Evolutionary conservation across 139 green algal species (phyloP).

Genomic region (Raphidocelis subcapitata): DNA sequence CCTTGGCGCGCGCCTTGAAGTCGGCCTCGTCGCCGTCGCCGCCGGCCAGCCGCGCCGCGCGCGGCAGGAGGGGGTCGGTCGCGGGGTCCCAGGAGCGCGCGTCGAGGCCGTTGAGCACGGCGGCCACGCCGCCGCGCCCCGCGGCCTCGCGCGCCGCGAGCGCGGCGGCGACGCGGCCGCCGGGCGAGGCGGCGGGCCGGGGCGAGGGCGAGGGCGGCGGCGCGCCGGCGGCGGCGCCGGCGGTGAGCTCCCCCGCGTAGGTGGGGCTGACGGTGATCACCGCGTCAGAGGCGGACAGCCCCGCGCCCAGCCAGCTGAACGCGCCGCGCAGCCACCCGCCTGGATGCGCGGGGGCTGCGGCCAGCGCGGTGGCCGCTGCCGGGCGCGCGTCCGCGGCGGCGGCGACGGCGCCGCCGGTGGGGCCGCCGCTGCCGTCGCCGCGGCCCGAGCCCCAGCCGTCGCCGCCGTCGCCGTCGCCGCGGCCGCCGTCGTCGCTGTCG

Average conservation of each 20-base stretch:
- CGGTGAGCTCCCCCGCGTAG: conserved; percentile 69
- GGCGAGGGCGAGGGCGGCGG: no score
- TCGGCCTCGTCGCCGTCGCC: conserved; percentile 1
- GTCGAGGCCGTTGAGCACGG: conserved; percentile 82
- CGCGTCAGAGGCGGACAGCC: conserved; percentile 49
- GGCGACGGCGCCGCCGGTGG: no score
- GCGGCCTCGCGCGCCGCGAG: no score
- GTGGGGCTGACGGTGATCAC: conserved; percentile 77
- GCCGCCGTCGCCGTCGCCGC: neutral
- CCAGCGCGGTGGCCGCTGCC: no score
- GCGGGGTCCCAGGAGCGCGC: conserved; percentile 62
- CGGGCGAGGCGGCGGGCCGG: no score
- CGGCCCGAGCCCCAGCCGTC: neutral
- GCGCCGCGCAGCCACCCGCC: no score
- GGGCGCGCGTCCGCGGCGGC: neutral
- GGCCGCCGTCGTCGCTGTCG: no score
- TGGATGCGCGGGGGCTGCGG: no score
- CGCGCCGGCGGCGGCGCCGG: neutral
- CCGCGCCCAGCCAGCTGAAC: conserved; percentile 74
- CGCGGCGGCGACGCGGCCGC: no score
- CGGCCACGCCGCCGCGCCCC: no score
- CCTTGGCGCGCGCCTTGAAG: conserved; percentile 73
- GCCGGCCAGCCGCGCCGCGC: conserved; percentile 49
- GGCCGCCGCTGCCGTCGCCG: no score
- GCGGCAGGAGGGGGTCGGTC: conserved; percentile 58